Base-by-base conservation (phyloP, 768 basidiomycete species). In the Termitomyces sp. region DNA sequence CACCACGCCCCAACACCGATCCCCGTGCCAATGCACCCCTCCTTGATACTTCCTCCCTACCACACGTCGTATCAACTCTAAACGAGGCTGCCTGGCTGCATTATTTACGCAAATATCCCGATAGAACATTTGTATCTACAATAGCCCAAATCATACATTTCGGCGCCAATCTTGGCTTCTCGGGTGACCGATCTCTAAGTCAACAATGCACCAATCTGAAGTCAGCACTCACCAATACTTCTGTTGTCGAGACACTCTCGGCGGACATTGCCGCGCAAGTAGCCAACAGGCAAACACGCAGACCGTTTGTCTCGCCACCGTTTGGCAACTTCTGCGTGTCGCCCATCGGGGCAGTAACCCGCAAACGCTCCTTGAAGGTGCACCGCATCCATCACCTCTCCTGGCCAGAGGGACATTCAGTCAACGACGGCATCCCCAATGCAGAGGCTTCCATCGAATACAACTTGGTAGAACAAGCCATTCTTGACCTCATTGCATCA, bases 341-440 rank as follows among this genome's bases (percentile, higher is more conserved):
- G 4, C 70, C 68, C 11, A 51, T 68, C 1, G 69, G 69, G 18
- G 60, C 57, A 0, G 65, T 64, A 7, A 52, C 49, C 1, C 56
- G 64, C 4, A 69, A 69, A 35, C 57, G 60, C n/a, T 60, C 64
- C 12, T 22, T 48, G 13, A 69, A 72, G 53, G 47, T 60, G 23
- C 57, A 65, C 15, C 23, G 58, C 10, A 68, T 70, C 25, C 60
- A 68, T 29, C 68, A 71, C 39, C 63, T 72, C 10, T 40, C 27
- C 0, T 40, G 49, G 38, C 71, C 66, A 12, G 35, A 54, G 5
- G 58, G 60, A 18, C n/a, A 16, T 3, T 68, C 66, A 0, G 65
- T 71, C 23, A 71, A 71, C 41, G 63, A 68, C 44, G 64, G 65
- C 20, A 68, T 74, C 39, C 60, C 69, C 4, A 63, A 72, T n/a